Evolutionary conservation across 129 eudicot genomes (phyloP), one percentile per base, ranked within the genome.

Genomic region (Cynara cardunculus): DNA sequence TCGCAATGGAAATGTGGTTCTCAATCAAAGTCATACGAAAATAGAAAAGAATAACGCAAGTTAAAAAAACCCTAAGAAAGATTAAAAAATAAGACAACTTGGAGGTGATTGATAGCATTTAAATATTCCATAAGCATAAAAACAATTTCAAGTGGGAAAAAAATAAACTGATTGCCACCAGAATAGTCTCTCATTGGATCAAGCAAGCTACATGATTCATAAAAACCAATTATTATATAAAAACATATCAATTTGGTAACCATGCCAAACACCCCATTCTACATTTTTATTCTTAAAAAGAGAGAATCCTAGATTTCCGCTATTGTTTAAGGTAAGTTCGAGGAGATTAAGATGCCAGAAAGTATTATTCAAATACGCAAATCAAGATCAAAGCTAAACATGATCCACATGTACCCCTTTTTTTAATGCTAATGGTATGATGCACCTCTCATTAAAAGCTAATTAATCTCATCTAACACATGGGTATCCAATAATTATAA

Each of bases 311-410:
- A 12, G 27, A 71, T 34, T 19, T 34, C 53, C 27, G 19, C n/a
- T 71, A 71, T 71, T 71, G 75, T 71, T 71, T 71, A 71, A 34
- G 75, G 59, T 71, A 35, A 71, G 73, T 69, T 28, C 37, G 73
- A 69, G 73, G 35, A 69, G 73, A 69, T 22, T 71, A 71, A n/a
- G 44, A 21, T 31, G 46, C 46, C 13, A 70, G 5, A 70, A n/a
- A 19, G 21, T n/a, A 31, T 19, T 18, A 19, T 71, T 71, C 3
- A 21, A 35, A 34, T 31, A 32, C 25, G 21, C 14, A 71, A 32
- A 32, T 34, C 7, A 35, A 71, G 19, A 34, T 34, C 30, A 71
- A 71, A 46, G 59, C 59, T 46, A 46, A n/a, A 32, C 74, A 34
- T 35, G 75, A 71, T 71, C 59, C 75, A 35, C 27, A 35, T 71